These are phyloP conservation scores for Alternaria angustiovoidea DNA, from an alignment of 2,329 filamentous ascomycete species.

Conservation along the genomic window DNA sequence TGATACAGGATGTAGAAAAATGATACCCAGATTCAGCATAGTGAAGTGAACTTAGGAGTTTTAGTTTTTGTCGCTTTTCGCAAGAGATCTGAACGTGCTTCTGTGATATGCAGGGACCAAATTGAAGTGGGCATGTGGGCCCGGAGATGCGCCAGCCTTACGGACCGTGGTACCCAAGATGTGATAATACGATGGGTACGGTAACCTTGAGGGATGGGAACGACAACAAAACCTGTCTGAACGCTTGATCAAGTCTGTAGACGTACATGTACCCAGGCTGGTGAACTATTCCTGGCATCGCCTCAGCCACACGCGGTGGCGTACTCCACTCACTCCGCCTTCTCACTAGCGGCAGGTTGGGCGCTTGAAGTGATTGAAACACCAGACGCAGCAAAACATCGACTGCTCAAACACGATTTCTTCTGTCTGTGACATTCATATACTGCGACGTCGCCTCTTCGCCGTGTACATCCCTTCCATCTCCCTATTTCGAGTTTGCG, in stretches of 20 bases:
- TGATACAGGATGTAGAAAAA: constrained; percentile 2
- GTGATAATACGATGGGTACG: not conserved
- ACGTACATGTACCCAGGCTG: not conserved
- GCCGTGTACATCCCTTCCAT: not conserved
- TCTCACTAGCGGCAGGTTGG: constrained; percentile 32
- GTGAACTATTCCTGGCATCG: not conserved
- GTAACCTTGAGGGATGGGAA: not conserved
- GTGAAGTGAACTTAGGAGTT: not conserved
- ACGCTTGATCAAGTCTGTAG: not conserved
- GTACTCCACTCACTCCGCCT: constrained; percentile 24
- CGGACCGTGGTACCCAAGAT: not conserved
- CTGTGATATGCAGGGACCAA: constrained; percentile 34
- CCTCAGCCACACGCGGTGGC: constrained; percentile 13
- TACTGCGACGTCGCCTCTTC: constrained; percentile 4
- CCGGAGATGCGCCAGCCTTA: constrained; percentile 9
- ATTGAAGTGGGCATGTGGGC: not conserved
- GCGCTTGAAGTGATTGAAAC: constrained; percentile 32
- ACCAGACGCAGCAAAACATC: constrained; percentile 25
- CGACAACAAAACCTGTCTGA: not conserved
- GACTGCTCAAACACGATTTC: constrained; percentile 29
- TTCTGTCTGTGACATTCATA: constrained; percentile 17
- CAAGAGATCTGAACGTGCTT: constrained; percentile 3
- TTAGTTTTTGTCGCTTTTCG: not conserved
- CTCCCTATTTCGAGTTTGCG: not conserved
- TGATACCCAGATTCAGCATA: constrained; percentile 20